Evolutionary conservation across 192 early-diverging fungal genomes (phyloP), one percentile per base, ranked within the genome.

Genomic region (Phycomyces nitens): DNA sequence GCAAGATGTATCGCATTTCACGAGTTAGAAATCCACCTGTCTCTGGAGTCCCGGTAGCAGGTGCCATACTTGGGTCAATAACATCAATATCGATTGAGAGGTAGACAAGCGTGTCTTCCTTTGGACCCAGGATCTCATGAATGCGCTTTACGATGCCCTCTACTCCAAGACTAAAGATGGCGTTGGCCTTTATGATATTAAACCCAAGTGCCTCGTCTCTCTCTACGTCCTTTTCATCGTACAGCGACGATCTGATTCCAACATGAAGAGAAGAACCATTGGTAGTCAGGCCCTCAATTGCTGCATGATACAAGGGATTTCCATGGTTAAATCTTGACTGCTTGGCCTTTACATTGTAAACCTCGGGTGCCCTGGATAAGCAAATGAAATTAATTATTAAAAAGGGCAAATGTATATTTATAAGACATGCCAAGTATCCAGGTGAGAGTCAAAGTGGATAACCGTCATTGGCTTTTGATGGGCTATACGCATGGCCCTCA

Each of bases 61-160:
- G 68, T 27, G 68, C 68, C 43, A 62, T 52, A 27, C 63, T 66
- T 8, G 75, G 75, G 51, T 77, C 75, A 65, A 77, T 56, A 18
- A 77, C 75, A 65, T 77, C 75, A 53, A 77, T 77, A 40, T 77
- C 75, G 57, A 77, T 73, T 0, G 75, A 77, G 0, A 77, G 41
- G 16, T 77, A 77, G 9, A 77, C 68, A 10, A 76, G 39, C 7
- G 55, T 56, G 22, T 70, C 69, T 1, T 71, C 53, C 34, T 59
- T 62, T 20, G 50, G 38, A 7, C 67, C 66, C 5, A 77, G 21
- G 5, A 73, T 53, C 39, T 78, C 62, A 18, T 70, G 44, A 29
- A 77, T 77, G 11, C 62, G 55, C 2, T 79, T 57, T 2, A 72
- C 62, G 22, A 77, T 75, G 21, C 75, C 75, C 23, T 77, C 62